A percentile compares a stretch with the other conserved stretches of the same genome.
Evolutionary conservation across 805 yeast genomes (phyloP).

Genomic region (Wickerhamiella brachini): DNA sequence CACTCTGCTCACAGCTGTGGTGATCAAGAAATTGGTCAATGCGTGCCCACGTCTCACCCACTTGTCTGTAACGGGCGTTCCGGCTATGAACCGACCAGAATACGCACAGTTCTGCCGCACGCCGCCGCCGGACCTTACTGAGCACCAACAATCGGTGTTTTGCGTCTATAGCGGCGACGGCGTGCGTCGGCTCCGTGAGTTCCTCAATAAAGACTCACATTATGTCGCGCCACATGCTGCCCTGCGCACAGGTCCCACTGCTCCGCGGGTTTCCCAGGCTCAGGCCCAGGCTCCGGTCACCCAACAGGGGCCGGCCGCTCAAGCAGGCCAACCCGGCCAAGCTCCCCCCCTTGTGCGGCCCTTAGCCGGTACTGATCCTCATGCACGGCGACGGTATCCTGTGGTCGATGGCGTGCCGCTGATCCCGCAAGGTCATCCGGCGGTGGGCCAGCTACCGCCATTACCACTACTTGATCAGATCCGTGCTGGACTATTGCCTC

Average conservation of each 20-base stretch:
- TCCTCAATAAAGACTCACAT: conserved; percentile 31
- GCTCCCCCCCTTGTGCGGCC: too few relatives aligned
- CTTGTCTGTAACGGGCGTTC: conserved; percentile 80
- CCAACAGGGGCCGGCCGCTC: too few relatives aligned
- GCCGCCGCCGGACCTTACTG: conserved; percentile 85
- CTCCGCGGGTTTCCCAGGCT: too few relatives aligned
- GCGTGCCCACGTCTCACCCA: conserved; percentile 82
- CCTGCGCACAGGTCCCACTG: too few relatives aligned
- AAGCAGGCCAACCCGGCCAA: too few relatives aligned
- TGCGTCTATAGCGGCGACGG: conserved; percentile 93
- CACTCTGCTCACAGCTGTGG: conserved; percentile 60
- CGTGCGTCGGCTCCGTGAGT: conserved; percentile 58
- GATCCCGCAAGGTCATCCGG: too few relatives aligned
- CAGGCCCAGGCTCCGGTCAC: too few relatives aligned
- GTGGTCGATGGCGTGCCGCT: neutral
- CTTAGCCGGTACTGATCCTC: too few relatives aligned
- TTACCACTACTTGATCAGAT: too few relatives aligned
- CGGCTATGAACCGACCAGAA: conserved; percentile 77
- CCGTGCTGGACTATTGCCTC: too few relatives aligned
- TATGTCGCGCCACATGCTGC: neutral
- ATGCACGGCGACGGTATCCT: neutral
- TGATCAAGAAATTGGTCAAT: conserved; percentile 59
- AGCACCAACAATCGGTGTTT: conserved; percentile 68
- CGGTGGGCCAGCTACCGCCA: too few relatives aligned
- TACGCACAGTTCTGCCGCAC: conserved; percentile 77